Base-by-base conservation (phyloP, 768 basidiomycete genomes). In the Serendipita sp. region DNA sequence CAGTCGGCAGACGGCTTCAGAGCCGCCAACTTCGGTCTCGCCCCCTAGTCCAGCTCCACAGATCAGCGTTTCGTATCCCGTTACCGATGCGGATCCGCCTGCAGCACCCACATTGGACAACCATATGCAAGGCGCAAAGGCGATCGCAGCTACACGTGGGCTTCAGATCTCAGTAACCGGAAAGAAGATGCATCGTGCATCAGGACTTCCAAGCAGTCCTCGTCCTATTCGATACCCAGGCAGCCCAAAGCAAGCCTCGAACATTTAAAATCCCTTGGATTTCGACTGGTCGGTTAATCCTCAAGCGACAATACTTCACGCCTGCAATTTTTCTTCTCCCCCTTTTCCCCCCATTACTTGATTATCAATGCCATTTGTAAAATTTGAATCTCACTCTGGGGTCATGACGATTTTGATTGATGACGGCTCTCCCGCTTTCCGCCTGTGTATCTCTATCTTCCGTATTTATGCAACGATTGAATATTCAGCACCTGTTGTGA, bases 111-210 rank as follows among this genome's bases (percentile, higher is more conserved):
- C 62, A 13, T 31, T 24, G 30, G 20, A 45, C 3, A 17, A 34
- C 24, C 61, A 56, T 30, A 31, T 58, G 17, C 34, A 61, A 22
- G 75, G 76, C 63, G 86, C 86, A 3, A 78, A 85, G 30, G 72
- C 74, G 62, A 75, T 78, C 45, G 88, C 88, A 16, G 83, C 83
- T 17, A 80, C 76, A 60, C 80, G 83, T 65, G 88, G 88, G n/a
- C 72, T 90, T 62, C 85, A 86, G 68, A 78, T 90, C 24, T 74
- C 79, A 3, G 75, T 82, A 13, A 73, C 74, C 9, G 70, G 71
- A 28, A 75, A 75, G 26, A 81, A 81, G 64, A 79, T 79, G 66
- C 78, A 79, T 24, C 82, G 83, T 69, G 79, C 38, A 42, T 53
- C 62, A 20, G 62, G 62, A 2, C 51, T 63, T n/a, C 62, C 62